A percentile compares a stretch with the other conserved stretches of the same genome.
Evolutionary conservation across 1,284 basidiomycete genomes (phyloP).

Genomic region (Ganoderma lingzhi): DNA sequence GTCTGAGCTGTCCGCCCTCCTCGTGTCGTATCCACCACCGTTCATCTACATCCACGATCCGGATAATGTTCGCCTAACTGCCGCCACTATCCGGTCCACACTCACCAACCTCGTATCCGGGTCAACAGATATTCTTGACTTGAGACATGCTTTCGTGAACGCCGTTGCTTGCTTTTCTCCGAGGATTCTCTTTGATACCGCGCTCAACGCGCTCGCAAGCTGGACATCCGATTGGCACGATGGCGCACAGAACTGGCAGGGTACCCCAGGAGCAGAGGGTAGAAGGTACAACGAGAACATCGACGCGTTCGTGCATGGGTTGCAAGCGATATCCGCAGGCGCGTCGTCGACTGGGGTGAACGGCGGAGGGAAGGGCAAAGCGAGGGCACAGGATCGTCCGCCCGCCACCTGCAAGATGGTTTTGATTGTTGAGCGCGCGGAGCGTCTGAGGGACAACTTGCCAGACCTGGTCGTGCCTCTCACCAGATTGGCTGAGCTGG

Average conservation of each 20-base stretch:
- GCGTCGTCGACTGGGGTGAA: constrained; percentile 29
- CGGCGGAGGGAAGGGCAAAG: constrained; percentile 47
- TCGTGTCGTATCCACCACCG: constrained; percentile 61
- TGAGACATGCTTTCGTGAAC: constrained; percentile 57
- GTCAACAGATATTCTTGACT: constrained; percentile 23
- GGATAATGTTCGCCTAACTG: constrained; percentile 55
- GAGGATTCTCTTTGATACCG: constrained; percentile 73
- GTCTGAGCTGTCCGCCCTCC: constrained; percentile 54
- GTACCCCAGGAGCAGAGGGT: constrained; percentile 39
- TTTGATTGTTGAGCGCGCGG: constrained; percentile 73
- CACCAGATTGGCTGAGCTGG: constrained; percentile 78
- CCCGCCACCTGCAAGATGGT: constrained; percentile 55
- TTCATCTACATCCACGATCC: constrained; percentile 80
- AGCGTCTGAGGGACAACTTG: constrained; percentile 68
- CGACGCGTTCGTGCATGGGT: constrained; percentile 73
- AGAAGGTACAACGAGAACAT: constrained; percentile 65
- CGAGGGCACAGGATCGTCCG: constrained; percentile 36
- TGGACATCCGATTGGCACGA: constrained; percentile 66
- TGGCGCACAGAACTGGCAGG: constrained; percentile 65
- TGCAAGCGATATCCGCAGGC: constrained; percentile 48
- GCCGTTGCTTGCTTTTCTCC: constrained; percentile 72
- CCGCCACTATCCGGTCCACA: constrained; percentile 49
- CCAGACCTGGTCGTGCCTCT: constrained; percentile 76
- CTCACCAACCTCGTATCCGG: constrained; percentile 40
- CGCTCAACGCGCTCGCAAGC: constrained; percentile 64